Evolutionary conservation across 805 yeast species (phyloP).

Genomic region (Wickerhamiella domercqiae): DNA sequence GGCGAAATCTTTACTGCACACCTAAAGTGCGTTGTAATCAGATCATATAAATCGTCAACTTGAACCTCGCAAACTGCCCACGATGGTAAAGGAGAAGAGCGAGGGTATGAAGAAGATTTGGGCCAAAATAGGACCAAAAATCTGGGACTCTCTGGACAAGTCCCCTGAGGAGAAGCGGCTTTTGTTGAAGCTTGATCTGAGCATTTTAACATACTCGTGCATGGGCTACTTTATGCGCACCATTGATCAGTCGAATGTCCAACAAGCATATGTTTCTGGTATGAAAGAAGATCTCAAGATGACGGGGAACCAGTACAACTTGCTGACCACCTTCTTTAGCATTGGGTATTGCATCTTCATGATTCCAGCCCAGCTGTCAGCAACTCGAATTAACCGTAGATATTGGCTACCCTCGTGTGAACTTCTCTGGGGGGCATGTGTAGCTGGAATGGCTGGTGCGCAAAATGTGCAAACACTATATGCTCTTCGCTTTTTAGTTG

Average conservation of each 20-base stretch:
- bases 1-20: too few species aligned
- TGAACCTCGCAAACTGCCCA: too few species aligned
- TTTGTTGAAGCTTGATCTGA: slow-evolving; percentile 36
- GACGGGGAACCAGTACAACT: slow-evolving; percentile 43
- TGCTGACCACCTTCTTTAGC: slow-evolving; percentile 40
- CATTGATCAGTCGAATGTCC: slow-evolving; percentile 43
- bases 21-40: too few species aligned
- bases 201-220: slow-evolving; percentile 36
- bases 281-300: slow-evolving; percentile 40
- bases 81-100: too few species aligned
- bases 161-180: slow-evolving; percentile 27
- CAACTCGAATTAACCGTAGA: slow-evolving; percentile 38
- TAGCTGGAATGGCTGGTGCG: slow-evolving; percentile 11
- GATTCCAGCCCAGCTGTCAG: slow-evolving; percentile 43
- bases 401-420: slow-evolving; percentile 29
- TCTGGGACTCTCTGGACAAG: background rate
- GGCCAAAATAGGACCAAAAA: background rate
- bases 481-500: slow-evolving; percentile 22
- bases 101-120: background rate
- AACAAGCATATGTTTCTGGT: slow-evolving; percentile 53
- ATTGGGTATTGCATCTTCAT: slow-evolving; percentile 47
- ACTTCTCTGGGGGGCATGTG: background rate
- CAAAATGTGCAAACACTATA: slow-evolving; percentile 17
- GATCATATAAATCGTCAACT: too few species aligned
- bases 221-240: slow-evolving; percentile 52